Evolutionary conservation across 2,329 filamentous ascomycete genomes (phyloP), one percentile per base, ranked within the genome.

Genomic region (Leptographium procerum): DNA sequence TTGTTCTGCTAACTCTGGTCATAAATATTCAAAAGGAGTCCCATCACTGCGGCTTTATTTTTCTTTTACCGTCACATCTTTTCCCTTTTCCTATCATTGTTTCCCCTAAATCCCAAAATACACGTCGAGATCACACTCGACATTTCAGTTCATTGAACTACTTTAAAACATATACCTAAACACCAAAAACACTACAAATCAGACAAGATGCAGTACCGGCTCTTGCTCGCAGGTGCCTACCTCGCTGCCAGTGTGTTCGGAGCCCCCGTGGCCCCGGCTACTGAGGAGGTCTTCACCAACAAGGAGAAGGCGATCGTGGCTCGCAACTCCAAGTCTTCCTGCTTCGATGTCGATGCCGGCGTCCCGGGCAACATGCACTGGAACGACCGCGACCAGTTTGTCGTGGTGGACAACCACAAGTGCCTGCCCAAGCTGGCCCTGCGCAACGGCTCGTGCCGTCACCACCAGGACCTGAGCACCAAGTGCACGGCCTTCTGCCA

Each of bases 371-470:
- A 63, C 54, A 57, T 63, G n/a, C 60, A 63, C 48, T 59, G 57
- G 52, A 60, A 58, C 36, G 55, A 61, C n/a, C 2, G 34, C 2
- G 56, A 60, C 29, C 60, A 62, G 59, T 63, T 61, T 28, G 57
- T 59, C n/a, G 22, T 53, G 1, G 57, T 60, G 24, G 56, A 61
- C 55, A 29, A 31, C 28, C 34, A 50, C 4, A 29, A 34, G 19
- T 63, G 61, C 40, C 47, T 47, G 28, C 60, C 61, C 2, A 19
- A 9, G 1, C 52, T 60, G 19, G 24, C 43, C 3, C 48, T 63
- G 1, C 36, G 31, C 11, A 29, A 61, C 16, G 57, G 58, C 11
- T 52, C 55, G 1, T 63, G 61, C 45, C 26, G 31, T 19, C 19
- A 29, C 11, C 57, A 63, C 57, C 59, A 59, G 57, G 61, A 63